These are phyloP conservation scores for Pestalotiopsis sp. DNA, from an alignment of 2,329 filamentous ascomycete species.

Conservation along the genomic window DNA sequence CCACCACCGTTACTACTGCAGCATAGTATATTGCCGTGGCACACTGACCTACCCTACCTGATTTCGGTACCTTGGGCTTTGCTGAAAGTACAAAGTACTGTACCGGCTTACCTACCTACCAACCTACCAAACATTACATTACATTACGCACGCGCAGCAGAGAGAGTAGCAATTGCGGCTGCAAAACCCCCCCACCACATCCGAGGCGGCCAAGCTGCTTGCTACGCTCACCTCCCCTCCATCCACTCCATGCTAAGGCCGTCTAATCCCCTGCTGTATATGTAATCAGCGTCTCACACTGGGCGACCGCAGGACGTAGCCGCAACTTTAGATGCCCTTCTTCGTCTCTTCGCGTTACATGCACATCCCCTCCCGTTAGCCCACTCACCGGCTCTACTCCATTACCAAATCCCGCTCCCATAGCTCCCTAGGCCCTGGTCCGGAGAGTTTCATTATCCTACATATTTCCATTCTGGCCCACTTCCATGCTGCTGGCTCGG, in stretches of 20 bases:
- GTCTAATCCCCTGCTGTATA: slow-evolving; percentile 31
- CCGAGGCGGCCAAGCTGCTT: slow-evolving; percentile 17
- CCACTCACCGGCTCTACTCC: slow-evolving; percentile 21
- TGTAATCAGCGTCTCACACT: slow-evolving; percentile 35
- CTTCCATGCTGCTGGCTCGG: slow-evolving; percentile 6
- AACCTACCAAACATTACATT: too few species aligned
- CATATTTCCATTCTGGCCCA: slow-evolving; percentile 16
- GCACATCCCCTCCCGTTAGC: slow-evolving; percentile 24
- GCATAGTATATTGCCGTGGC: not conserved
- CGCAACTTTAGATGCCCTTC: slow-evolving; percentile 26
- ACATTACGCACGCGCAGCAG: not conserved
- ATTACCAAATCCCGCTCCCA: slow-evolving; percentile 27
- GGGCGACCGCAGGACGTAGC: slow-evolving; percentile 27
- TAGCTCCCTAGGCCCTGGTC: not conserved
- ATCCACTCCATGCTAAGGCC: slow-evolving; percentile 23
- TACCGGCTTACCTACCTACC: not conserved
- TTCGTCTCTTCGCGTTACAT: slow-evolving; percentile 26
- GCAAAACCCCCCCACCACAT: slow-evolving; percentile 15
- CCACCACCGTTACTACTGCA: not conserved
- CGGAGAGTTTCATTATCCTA: slow-evolving; percentile 15
- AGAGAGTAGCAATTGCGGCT: not conserved
- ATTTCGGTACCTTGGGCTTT: not conserved
- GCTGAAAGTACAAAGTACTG: not conserved
- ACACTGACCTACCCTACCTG: not conserved
- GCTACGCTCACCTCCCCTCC: slow-evolving; percentile 18